These are phyloP conservation scores for Allium fistulosum DNA, from an alignment of 106 monocot species.

Conservation along the genomic window DNA sequence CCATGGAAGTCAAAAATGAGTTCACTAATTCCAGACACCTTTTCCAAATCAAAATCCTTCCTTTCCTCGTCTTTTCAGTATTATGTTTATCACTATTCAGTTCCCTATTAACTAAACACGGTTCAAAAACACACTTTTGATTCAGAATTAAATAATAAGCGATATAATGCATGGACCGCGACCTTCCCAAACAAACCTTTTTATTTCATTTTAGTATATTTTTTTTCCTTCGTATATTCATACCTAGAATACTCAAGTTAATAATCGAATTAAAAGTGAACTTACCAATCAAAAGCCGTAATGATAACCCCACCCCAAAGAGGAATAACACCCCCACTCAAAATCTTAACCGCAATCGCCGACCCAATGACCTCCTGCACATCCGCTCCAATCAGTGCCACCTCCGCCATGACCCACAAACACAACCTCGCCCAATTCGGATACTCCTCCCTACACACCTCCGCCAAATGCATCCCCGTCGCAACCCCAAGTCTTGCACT, in stretches of 20 bases:
- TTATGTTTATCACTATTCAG: no score
- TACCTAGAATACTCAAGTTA: neutral
- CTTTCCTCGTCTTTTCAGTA: no score
- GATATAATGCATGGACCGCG: no score
- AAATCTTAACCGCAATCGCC: slow-evolving; percentile 63
- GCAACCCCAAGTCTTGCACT: slow-evolving; percentile 65
- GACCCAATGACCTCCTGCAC: slow-evolving; percentile 86
- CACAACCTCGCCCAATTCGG: slow-evolving; percentile 47
- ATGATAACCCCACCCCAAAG: slow-evolving; percentile 68
- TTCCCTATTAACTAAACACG: no score
- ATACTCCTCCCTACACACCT: slow-evolving; percentile 77
- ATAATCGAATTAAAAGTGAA: slow-evolving; percentile 5
- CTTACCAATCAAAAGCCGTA: slow-evolving; percentile 70
- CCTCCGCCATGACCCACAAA: slow-evolving; percentile 73
- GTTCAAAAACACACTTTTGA: no score
- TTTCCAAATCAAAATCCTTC: no score
- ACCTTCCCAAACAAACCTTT: no score
- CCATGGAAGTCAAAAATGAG: no score
- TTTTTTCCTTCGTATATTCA: no score
- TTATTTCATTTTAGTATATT: no score
- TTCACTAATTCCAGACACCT: no score
- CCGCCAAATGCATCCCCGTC: slow-evolving; percentile 61
- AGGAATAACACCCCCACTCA: slow-evolving; percentile 44
- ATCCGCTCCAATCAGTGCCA: slow-evolving; percentile 65
- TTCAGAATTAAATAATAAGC: no score